These are phyloP conservation scores for Kokia cookei DNA, from an alignment of 441 rosid species.

Conservation along the genomic window DNA sequence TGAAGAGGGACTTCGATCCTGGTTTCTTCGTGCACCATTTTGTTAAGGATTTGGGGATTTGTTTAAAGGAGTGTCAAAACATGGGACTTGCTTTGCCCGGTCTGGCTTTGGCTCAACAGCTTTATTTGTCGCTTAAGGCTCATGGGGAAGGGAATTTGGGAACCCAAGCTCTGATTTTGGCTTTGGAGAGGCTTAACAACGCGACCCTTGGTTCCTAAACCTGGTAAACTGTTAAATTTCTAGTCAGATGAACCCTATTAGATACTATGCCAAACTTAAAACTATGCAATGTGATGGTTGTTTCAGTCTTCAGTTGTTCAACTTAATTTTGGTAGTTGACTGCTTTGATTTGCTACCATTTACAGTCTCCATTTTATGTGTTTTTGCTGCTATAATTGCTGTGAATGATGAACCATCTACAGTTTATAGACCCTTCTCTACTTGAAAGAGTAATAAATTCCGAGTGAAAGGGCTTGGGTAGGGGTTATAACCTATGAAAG, in stretches of 20 bases:
- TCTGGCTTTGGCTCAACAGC: conserved; percentile 80
- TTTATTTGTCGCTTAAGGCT: conserved; percentile 84
- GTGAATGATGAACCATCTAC: not conserved
- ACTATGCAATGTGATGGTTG: not conserved
- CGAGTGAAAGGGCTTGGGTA: too few relatives aligned
- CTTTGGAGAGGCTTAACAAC: conserved; percentile 80
- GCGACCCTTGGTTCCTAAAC: conserved; percentile 37
- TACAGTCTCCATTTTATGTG: not conserved
- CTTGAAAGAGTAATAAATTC: too few relatives aligned
- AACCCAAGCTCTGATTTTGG: conserved; percentile 70
- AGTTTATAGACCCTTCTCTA: too few relatives aligned
- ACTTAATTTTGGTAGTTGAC: not conserved
- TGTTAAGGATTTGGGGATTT: conserved; percentile 82
- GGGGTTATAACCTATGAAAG: too few relatives aligned
- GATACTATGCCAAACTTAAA: not conserved
- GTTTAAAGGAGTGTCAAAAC: conserved; percentile 72
- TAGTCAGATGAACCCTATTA: not conserved
- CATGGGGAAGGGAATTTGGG: conserved; percentile 85
- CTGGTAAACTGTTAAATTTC: conserved; percentile 22
- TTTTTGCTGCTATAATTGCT: not conserved
- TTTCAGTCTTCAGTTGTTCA: not conserved
- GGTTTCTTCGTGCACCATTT: conserved; percentile 85
- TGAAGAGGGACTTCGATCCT: conserved; percentile 78
- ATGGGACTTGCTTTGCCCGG: conserved; percentile 86
- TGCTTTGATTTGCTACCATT: not conserved